Conservation (phyloP, 2,329 filamentous ascomycete genomes). For the Beauveria bassiana region DNA sequence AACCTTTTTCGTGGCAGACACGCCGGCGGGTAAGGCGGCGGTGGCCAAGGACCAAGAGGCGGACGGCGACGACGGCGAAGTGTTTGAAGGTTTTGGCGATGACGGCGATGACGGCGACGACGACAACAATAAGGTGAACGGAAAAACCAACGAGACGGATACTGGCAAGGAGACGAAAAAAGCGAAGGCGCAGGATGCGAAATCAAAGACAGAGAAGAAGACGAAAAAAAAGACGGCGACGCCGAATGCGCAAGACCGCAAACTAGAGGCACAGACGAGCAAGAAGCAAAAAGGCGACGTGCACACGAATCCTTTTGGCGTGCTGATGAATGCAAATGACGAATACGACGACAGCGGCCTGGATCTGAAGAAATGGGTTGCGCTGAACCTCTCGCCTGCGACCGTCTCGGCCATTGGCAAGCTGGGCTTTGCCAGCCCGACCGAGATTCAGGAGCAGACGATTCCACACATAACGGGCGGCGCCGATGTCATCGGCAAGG, state of each 20-base stretch:
- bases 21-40: conserved; percentile 13
- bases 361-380: conserved; percentile 70
- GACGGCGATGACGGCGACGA: conserved; percentile 18
- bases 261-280: conserved; percentile 22
- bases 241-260: conserved; percentile 19
- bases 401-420: conserved; percentile 68
- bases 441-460: conserved; percentile 67
- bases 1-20: conserved; percentile 41
- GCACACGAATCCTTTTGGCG: conserved; percentile 45
- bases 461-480: conserved; percentile 79
- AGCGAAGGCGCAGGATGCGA: neutral
- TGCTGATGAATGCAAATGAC: conserved; percentile 46
- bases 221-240: conserved; percentile 17
- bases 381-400: conserved; percentile 63
- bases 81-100: conserved; percentile 60
- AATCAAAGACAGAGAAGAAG: conserved; percentile 24
- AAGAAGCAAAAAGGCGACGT: conserved; percentile 26
- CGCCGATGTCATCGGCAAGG: conserved; percentile 91
- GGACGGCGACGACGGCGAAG: conserved; percentile 51
- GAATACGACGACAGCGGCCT: conserved; percentile 50
- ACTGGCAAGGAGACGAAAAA: conserved; percentile 16
- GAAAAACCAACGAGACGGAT: neutral
- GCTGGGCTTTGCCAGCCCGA: conserved; percentile 74
- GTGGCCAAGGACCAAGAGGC: conserved; percentile 12
- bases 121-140: neutral